Evolutionary conservation across 1,139 yeast species (phyloP), one percentile per base, ranked within the genome.

Genomic region (Hansenula anomala): DNA sequence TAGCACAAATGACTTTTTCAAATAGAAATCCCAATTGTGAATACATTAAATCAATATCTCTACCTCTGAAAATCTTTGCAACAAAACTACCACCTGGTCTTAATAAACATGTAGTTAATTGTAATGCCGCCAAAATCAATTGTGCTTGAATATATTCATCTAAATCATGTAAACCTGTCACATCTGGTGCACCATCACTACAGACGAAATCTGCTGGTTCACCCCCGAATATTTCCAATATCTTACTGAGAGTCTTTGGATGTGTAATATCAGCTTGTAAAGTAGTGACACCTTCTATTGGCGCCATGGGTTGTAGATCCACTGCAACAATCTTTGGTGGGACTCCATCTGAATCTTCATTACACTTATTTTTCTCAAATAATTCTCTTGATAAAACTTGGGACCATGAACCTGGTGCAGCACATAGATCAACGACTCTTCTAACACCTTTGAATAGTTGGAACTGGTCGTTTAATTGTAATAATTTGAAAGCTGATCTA

Each of bases 331-430:
- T 86, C 56, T 83, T 83, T 28, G 89, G 80, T 2, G 45, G 47
- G 6, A 33, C 28, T 40, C 73, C 72, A 6, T 38, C 44, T 20
- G 23, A 7, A 15, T 51, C 55, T 2, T 55, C 54, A 14, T n/a
- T n/a, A n/a, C n/a, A n/a, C n/a, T 53, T 53, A 18, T 45, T 60
- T 27, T 62, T 71, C 42, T 67, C 66, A 47, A 73, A 75, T 33
- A 87, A 63, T 47, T 80, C 82, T 44, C 85, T 64, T 10, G 95
- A 78, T n/a, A 92, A 71, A 1, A 92, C 98, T 58, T 92, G 98
- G 2, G 96, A 86, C 98, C 98, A 92, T 5, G 97, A 88, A 2
- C 98, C 98, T 1, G 98, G 98, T 5, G 98, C 98, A 16, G 98
- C 98, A 71, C 98, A 92, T 30, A 92, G 70, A 63, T 92, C 98